A percentile compares a stretch with the other conserved stretches of the same genome.
phyloP scores from a whole-genome alignment of 192 early-diverging fungal genomes.

The Backusella australiensis region DNA sequence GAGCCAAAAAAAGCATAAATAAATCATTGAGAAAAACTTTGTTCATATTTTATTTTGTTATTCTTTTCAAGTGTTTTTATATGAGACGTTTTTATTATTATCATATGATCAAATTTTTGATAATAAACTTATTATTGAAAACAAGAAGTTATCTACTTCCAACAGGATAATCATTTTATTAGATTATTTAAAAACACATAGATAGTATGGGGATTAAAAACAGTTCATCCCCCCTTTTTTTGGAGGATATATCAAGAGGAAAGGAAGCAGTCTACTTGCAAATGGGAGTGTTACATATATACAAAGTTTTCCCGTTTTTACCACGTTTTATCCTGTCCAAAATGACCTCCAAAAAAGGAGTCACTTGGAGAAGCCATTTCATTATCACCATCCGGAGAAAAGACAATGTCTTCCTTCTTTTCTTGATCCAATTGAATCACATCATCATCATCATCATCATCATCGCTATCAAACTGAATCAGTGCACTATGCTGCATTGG shows the following conservation, averaged over 20 bases:
- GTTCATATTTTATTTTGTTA: not conserved
- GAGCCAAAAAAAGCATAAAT: not conserved
- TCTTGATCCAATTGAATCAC: not conserved
- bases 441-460: conserved; percentile 14
- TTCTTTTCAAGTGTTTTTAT: too few species aligned
- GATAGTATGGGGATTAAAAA: too few species aligned
- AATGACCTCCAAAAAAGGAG: conserved; percentile 14
- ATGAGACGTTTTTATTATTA: too few species aligned
- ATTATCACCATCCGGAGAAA: conserved; percentile 58
- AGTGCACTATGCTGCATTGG: conserved; percentile 24
- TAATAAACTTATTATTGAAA: too few species aligned
- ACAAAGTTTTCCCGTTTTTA: not conserved
- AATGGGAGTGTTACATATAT: not conserved
- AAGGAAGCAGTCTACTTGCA: too few species aligned
- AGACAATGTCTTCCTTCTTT: conserved; percentile 21
- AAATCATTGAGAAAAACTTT: not conserved
- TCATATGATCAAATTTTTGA: too few species aligned
- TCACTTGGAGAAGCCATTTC: conserved; percentile 44
- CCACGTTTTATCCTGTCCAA: conserved; percentile 1
- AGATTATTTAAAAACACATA: too few species aligned
- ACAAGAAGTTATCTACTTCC: too few species aligned
- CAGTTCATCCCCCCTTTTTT: too few species aligned
- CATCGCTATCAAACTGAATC: conserved; percentile 29
- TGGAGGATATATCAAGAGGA: too few species aligned
- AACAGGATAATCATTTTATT: too few species aligned